Evolutionary conservation across 2,329 filamentous ascomycete genomes (phyloP).

Genomic region (Apiospora koreana): DNA sequence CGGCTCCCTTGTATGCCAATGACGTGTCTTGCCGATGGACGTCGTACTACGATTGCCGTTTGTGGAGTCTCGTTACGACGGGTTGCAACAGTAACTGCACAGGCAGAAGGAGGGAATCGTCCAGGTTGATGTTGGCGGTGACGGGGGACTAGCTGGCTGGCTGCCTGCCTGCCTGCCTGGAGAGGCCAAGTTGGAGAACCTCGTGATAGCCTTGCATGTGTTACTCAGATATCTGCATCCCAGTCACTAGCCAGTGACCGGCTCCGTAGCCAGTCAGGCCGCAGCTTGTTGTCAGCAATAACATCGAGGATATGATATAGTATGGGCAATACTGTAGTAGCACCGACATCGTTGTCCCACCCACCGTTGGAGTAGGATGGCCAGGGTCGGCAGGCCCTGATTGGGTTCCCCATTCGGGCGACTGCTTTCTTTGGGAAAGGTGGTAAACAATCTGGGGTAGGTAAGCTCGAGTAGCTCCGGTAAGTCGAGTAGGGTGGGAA

Average conservation of each 20-base stretch:
- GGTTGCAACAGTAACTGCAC: neutral
- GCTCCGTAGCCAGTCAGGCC: no score
- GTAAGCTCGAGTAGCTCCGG: neutral
- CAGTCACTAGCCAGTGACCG: neutral
- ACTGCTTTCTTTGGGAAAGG: neutral
- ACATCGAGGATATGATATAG: no score
- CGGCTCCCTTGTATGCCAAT: neutral
- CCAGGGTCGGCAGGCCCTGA: neutral
- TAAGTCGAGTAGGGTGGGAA: neutral
- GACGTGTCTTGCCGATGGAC: neutral
- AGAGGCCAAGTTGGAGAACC: neutral
- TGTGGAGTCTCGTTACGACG: neutral
- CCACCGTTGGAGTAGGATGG: neutral
- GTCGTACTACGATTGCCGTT: neutral
- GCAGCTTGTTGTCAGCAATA: no score
- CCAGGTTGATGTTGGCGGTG: neutral
- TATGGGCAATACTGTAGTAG: no score
- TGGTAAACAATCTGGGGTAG: neutral
- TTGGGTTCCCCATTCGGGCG: neutral
- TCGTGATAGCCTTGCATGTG: constrained; percentile 2
- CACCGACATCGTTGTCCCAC: no score
- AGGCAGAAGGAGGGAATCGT: neutral
- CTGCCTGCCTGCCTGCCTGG: no score
- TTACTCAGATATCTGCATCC: neutral
- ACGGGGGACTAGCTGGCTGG: neutral